phyloP scores from a whole-genome alignment of 345 rosid species.

The Theobroma cacao region DNA sequence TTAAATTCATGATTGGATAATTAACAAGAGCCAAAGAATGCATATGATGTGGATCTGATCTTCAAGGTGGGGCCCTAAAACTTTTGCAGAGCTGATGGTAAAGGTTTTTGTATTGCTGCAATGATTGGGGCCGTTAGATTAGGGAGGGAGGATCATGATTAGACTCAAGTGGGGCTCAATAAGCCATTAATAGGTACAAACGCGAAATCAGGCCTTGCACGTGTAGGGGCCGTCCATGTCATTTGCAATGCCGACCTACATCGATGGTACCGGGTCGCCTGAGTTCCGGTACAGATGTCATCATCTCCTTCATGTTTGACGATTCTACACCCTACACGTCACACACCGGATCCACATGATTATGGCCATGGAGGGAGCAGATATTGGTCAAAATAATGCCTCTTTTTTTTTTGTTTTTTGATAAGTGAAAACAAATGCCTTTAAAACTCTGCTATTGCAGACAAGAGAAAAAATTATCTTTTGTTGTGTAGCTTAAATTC shows the following conservation, averaged over 20 bases:
- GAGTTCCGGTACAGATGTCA: background rate
- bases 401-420: no score
- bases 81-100: slow-evolving; percentile 13
- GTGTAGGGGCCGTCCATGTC: slow-evolving; percentile 28
- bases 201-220: background rate
- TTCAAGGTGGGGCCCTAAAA: slow-evolving; percentile 11
- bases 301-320: background rate
- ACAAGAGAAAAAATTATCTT: no score
- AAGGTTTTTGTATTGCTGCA: slow-evolving; percentile 1
- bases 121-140: slow-evolving; percentile 35
- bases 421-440: no score
- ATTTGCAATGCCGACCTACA: background rate
- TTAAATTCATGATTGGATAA: background rate
- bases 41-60: background rate
- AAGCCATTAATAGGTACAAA: background rate
- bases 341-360: background rate
- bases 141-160: slow-evolving; percentile 1
- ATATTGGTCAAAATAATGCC: no score
- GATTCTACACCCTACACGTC: slow-evolving; percentile 8
- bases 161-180: background rate
- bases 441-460: no score
- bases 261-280: slow-evolving; percentile 1
- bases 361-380: background rate
- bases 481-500: no score
- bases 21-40: background rate